Evolutionary conservation across 2,329 filamentous ascomycete genomes (phyloP), one percentile per base, ranked within the genome.

Genomic region (Leptosphaerulina australis): DNA sequence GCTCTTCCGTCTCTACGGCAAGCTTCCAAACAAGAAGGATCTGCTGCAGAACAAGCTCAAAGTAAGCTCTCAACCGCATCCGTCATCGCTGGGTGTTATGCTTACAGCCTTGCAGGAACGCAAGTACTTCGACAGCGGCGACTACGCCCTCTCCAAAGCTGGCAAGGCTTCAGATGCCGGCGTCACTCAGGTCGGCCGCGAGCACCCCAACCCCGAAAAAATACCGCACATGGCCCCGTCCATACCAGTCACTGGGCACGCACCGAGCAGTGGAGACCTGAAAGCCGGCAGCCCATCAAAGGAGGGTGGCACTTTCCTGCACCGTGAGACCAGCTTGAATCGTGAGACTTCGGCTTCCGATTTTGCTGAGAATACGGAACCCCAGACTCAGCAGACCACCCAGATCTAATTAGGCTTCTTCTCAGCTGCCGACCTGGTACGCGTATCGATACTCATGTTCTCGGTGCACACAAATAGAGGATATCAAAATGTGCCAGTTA

Each of bases 41-140:
- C 84, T 97, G 69, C 87, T 97, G 66, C 91, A 95, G 81, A 97
- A 97, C 81, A 96, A 97, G 74, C 85, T 97, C 72, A 97, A 97
- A 78, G 84, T 84, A 73, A 20, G 64, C 24, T 33, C 24, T 20
- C n/a, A 7, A 24, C 30, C 53, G 17, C 25, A 20, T n/a, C 24
- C 33, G 21, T 28, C n/a, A 21, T 26, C 35, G 20, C 35, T 33
- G 39, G 36, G 28, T 25, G 35, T 31, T 31, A 24, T 17, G 21
- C 57, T 60, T 21, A 8, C 11, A 7, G 20, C 41, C 22, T 37
- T 29, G 22, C 63, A 86, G 83, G 94, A 97, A 76, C 92, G 94
- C 80, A 99, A 75, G 80, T 97, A 96, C 80, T 97, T 97, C 76
- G 91, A 97, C 80, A 94, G 89, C 53, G 92, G 91, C 70, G 91